Percentiles rank a stretch among this genome's conserved stretches.
Evolutionary conservation across 2,329 filamentous ascomycete species (phyloP).

Genomic region (Chaetomium strumarium): DNA sequence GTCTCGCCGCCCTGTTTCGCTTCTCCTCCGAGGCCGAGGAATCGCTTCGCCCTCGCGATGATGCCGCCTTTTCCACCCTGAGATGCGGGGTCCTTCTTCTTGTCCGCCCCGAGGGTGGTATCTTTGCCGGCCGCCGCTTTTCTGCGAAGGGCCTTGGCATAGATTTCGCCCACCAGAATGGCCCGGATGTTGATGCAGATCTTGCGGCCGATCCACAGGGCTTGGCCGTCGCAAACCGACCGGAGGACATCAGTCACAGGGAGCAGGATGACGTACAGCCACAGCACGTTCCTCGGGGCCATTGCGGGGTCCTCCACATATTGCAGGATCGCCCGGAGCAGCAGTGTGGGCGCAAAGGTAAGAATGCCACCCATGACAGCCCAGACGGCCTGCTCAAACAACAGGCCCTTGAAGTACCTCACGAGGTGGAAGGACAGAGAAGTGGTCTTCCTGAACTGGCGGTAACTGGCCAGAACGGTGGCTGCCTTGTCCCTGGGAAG

Average conservation of each 20-base stretch:
- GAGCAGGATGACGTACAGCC: slow-evolving; percentile 90
- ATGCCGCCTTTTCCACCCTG: slow-evolving; percentile 36
- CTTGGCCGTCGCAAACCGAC: slow-evolving; percentile 77
- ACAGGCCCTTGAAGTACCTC: slow-evolving; percentile 71
- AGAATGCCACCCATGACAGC: slow-evolving; percentile 75
- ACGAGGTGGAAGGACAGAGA: slow-evolving; percentile 74
- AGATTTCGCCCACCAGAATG: slow-evolving; percentile 95
- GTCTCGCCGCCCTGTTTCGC: slow-evolving; percentile 39
- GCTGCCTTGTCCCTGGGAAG: slow-evolving; percentile 82
- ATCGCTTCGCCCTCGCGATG: slow-evolving; percentile 46
- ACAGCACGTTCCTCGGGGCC: slow-evolving; percentile 79
- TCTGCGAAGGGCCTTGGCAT: slow-evolving; percentile 87
- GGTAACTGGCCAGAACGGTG: slow-evolving; percentile 72
- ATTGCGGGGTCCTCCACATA: slow-evolving; percentile 80
- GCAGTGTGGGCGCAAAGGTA: slow-evolving; percentile 83
- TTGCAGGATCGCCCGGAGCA: slow-evolving; percentile 85
- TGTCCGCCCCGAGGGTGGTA: slow-evolving; percentile 59
- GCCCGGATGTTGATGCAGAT: slow-evolving; percentile 90
- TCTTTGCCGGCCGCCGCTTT: slow-evolving; percentile 79
- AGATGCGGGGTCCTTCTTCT: slow-evolving; percentile 28
- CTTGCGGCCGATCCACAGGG: slow-evolving; percentile 88
- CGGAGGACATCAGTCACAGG: slow-evolving; percentile 77
- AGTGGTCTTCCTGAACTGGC: slow-evolving; percentile 76
- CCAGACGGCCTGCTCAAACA: slow-evolving; percentile 74
- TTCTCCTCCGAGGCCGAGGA: slow-evolving; percentile 57